Base-by-base conservation (phyloP, 75 land plant species). In the Selaginella tamariscina region DNA sequence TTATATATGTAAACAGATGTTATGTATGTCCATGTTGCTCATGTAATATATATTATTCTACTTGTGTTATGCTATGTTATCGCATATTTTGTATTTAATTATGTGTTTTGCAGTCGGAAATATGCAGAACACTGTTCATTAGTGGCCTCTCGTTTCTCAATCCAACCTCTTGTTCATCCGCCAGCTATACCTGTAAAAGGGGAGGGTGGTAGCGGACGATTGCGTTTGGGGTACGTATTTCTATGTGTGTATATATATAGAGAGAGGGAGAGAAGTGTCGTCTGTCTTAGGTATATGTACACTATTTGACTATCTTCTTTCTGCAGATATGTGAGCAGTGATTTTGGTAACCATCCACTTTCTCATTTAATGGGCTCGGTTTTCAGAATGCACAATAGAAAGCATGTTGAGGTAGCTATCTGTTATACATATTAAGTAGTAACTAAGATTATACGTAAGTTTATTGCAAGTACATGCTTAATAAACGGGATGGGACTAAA, bases 361-460 rank as follows among this genome's bases (percentile, higher is more conserved):
- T 91, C 97, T 2, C 99, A 95, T 70, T 83, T 95, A 1, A 95
- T 95, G 99, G 99, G 99, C 27, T 95, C 99, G 56, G 86, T 95
- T 9, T 95, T 95, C 80, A 96, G 97, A 66, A 82, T 95, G 89
- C 99, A 95, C 73, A 80, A 91, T 66, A 68, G 79, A 65, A 82
- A 84, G 57, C 69, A 88, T 80, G 81, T 95, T 57, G 99, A 95
- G 97, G 99, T 93, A 39, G 49, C 49, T 39, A 5, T 15, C 49
- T 39, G n/a, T n/a, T n/a, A n/a, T n/a, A n/a, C n/a, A n/a, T n/a
- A n/a, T n/a, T n/a, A n/a, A n/a, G n/a, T n/a, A n/a, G n/a, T n/a
- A n/a, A n/a, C n/a, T n/a, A n/a, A n/a, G n/a, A n/a, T n/a, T n/a
- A n/a, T n/a, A n/a, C n/a, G n/a, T n/a, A n/a, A n/a, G n/a, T n/a